Evolutionary conservation across 441 rosid genomes (phyloP).

Genomic region (Isatis lusitanica): DNA sequence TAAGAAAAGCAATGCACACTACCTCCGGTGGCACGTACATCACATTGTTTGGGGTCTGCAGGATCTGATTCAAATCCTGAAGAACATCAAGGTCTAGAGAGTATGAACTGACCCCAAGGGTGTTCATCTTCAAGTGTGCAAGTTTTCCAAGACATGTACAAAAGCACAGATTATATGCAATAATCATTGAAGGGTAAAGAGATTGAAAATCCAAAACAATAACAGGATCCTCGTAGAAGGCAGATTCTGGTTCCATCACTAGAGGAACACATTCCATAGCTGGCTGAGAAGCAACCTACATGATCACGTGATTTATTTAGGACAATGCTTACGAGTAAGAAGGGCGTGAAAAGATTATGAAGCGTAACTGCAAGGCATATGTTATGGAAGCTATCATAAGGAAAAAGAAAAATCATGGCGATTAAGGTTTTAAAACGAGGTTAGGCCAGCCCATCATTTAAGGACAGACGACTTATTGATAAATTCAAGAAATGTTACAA

Average conservation of each 20-base stretch:
- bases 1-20: slow-evolving; percentile 25
- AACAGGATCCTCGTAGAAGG: slow-evolving; percentile 92
- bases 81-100: slow-evolving; percentile 61
- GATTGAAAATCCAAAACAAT: slow-evolving; percentile 98
- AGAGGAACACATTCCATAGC: slow-evolving; percentile 99
- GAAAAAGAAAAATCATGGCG: slow-evolving; percentile 2
- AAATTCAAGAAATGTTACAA: not conserved
- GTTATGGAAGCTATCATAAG: slow-evolving; percentile 10
- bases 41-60: slow-evolving; percentile 81
- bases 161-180: slow-evolving; percentile 96
- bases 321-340: not conserved
- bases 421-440: not conserved
- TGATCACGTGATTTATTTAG: slow-evolving; percentile 20
- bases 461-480: not conserved
- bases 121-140: slow-evolving; percentile 60
- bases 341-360: not conserved
- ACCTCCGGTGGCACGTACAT: slow-evolving; percentile 87
- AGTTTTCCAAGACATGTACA: slow-evolving; percentile 93
- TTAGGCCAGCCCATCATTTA: not conserved
- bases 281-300: slow-evolving; percentile 97
- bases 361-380: slow-evolving; percentile 10
- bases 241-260: slow-evolving; percentile 99
- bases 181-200: slow-evolving; percentile 98
- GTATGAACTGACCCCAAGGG: slow-evolving; percentile 80
- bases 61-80: slow-evolving; percentile 56